Conservation (phyloP, 2,329 filamentous ascomycete species). For the Ophiostoma triangulosporum region DNA sequence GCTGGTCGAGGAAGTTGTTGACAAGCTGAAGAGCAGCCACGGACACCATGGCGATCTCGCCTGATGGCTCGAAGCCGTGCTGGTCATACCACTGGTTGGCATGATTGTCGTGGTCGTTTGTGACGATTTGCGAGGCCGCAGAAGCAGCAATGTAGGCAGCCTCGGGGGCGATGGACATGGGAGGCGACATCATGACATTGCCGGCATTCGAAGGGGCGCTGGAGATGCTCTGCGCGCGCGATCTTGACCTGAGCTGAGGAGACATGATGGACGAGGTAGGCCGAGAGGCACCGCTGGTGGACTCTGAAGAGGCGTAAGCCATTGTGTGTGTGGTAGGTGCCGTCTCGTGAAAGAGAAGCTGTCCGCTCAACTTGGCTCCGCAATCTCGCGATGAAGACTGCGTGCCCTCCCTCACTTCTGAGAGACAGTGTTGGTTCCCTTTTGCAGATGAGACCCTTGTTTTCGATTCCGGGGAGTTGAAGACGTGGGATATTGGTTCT, state of each 20-base stretch:
- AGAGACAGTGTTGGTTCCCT: not conserved
- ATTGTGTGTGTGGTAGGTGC: conserved; percentile 6
- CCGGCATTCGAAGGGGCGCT: conserved; percentile 55
- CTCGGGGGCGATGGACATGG: conserved; percentile 55
- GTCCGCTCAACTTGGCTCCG: not conserved
- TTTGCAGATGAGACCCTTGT: not conserved
- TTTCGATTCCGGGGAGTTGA: not conserved
- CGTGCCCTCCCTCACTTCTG: not conserved
- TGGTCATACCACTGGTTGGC: conserved; percentile 57
- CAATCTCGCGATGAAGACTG: not conserved
- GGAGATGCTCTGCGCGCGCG: conserved; percentile 50
- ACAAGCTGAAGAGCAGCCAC: conserved; percentile 60
- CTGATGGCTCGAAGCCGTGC: conserved; percentile 49
- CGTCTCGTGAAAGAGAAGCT: not conserved
- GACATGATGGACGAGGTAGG: conserved; percentile 17
- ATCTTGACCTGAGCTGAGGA: conserved; percentile 20
- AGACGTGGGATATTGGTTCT: not conserved
- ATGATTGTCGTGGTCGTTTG: conserved; percentile 70
- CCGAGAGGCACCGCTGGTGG: conserved; percentile 7
- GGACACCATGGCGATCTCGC: conserved; percentile 60
- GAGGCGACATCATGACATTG: conserved; percentile 50
- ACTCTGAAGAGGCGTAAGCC: conserved; percentile 10
- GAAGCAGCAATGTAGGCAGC: conserved; percentile 79
- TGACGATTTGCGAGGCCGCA: conserved; percentile 83
- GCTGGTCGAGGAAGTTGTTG: conserved; percentile 86